Percentiles rank a stretch among this genome's conserved stretches.
Evolutionary conservation across 805 yeast genomes (phyloP).

Genomic region (Saturnispora kantuleensis): DNA sequence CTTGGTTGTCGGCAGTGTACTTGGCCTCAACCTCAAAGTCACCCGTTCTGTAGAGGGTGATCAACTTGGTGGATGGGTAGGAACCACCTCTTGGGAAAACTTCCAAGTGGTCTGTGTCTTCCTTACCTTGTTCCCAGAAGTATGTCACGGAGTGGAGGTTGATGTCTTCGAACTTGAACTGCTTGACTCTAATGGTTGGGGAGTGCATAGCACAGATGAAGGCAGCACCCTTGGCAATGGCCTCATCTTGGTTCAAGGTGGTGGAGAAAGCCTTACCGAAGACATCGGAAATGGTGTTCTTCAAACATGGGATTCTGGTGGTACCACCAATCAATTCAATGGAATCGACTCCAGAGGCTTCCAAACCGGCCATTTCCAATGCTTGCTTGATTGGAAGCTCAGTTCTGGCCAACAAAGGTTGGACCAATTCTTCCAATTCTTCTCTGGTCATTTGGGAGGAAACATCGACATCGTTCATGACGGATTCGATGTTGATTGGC

Average conservation of each 20-base stretch:
- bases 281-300: slow-evolving; percentile 67
- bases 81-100: slow-evolving; percentile 92
- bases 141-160: slow-evolving; percentile 89
- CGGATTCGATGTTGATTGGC: slow-evolving; percentile 90
- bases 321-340: slow-evolving; percentile 97
- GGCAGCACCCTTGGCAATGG: slow-evolving; percentile 98
- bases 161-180: slow-evolving; percentile 94
- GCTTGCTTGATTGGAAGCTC: slow-evolving; percentile 74
- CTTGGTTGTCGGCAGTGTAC: slow-evolving; percentile 64
- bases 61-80: slow-evolving; percentile 92
- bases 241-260: slow-evolving; percentile 98
- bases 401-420: slow-evolving; percentile 72
- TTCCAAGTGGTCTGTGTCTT: slow-evolving; percentile 85
- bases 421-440: slow-evolving; percentile 81
- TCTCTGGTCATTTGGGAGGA: slow-evolving; percentile 82
- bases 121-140: slow-evolving; percentile 90
- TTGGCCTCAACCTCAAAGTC: slow-evolving; percentile 82
- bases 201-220: slow-evolving; percentile 98
- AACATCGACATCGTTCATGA: slow-evolving; percentile 95
- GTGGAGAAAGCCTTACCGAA: slow-evolving; percentile 82
- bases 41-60: slow-evolving; percentile 84
- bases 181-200: slow-evolving; percentile 96
- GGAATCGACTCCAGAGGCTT: slow-evolving; percentile 68
- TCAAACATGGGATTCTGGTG: slow-evolving; percentile 92
- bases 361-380: slow-evolving; percentile 65